Percentiles rank a stretch among this genome's conserved stretches.
phyloP scores from a whole-genome alignment of 768 basidiomycete genomes.

The Clitopilus hobsonii region DNA sequence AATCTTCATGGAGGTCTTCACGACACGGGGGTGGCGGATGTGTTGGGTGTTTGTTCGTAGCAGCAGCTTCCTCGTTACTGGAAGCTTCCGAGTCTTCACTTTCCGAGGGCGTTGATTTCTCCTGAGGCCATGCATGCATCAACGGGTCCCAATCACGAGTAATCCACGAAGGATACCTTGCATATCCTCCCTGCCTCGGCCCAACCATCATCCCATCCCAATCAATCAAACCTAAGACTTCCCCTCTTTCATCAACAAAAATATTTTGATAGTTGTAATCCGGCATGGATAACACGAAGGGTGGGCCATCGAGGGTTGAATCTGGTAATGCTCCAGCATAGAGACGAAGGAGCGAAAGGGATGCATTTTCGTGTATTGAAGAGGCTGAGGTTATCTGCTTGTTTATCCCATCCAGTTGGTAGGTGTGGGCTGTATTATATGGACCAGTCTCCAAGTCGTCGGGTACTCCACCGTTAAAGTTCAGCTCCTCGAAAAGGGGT shows the following conservation, averaged over 20 bases:
- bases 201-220: constrained; percentile 16
- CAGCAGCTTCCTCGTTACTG: neutral
- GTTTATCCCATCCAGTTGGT: neutral
- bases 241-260: constrained; percentile 17
- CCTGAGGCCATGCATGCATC: neutral
- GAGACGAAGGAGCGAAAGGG: constrained; percentile 5
- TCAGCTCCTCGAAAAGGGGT: neutral
- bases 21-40: neutral
- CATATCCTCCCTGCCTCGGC: constrained; percentile 16
- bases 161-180: constrained; percentile 21
- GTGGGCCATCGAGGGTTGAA: constrained; percentile 16
- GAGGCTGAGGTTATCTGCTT: constrained; percentile 1
- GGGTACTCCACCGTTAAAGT: neutral
- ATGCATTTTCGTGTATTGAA: constrained; percentile 1
- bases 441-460: neutral
- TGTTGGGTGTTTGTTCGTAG: neutral
- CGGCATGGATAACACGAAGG: constrained; percentile 18
- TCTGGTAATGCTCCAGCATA: constrained; percentile 11
- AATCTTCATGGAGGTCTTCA: neutral
- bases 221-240: constrained; percentile 20
- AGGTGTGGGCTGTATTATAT: neutral
- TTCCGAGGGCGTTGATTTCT: neutral
- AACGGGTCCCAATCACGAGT: constrained; percentile 20
- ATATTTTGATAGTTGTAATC: constrained; percentile 22
- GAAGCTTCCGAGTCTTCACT: neutral